Base-by-base conservation (phyloP, 176 grass and related monocot species). In the Lolium multiflorum region DNA sequence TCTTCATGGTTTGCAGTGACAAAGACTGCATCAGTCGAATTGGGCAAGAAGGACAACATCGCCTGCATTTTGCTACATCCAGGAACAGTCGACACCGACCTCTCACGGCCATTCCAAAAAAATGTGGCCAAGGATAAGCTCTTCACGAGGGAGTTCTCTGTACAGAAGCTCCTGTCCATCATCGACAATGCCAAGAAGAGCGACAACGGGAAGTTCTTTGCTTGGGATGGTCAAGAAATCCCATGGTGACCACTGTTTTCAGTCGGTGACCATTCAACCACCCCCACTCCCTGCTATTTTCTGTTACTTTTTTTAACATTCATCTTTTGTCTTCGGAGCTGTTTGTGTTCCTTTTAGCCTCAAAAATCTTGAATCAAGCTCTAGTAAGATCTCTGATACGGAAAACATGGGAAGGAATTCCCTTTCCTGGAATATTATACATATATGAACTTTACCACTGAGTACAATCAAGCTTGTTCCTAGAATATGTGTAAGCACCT, bases 171-270 rank as follows among this genome's bases (percentile, higher is more conserved):
- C 15, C 69, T 98, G 7, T 81, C 61, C 50, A 79, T 95, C 89
- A 92, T 95, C 7, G 82, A 91, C 70, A 91, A 84, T 11, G 83
- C 78, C 82, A 98, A 88, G 73, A 91, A 71, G 58, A 92, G 83
- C 5, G 91, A 95, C 48, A 98, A 92, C 8, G 93, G 96, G 31
- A 98, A 92, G 82, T 98, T 98, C 75, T 98, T 98, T 25, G 93
- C 93, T 14, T 95, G 96, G 96, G 93, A 98, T 48, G 93, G 91
- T 31, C 90, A 87, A 64, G 91, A 94, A 90, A 98, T 94, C 26
- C 93, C 93, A 79, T 46, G 52, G 85, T 58, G 22, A 47, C 57
- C 24, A 25, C 49, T 37, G 0, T 26, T 71, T 35, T 44, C 15
- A 51, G 60, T 70, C 83, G 68, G 12, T 67, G 79, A 7, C 18